Conservation (phyloP, 2,329 filamentous ascomycete species). For the Xylaria sp. region DNA sequence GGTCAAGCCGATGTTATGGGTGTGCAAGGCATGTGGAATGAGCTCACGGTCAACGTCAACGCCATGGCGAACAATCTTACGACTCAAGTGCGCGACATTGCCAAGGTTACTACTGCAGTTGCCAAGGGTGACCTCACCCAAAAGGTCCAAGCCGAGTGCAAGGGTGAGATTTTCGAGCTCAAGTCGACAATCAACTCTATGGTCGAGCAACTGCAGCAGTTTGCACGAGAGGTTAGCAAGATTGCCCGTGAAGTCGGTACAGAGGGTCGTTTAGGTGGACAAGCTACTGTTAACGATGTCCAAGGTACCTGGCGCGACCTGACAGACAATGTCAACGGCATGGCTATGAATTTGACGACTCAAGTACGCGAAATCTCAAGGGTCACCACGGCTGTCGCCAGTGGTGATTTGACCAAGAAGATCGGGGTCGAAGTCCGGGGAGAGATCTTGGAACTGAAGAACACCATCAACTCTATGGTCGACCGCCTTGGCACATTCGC, state of each 20-base stretch:
- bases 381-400: conserved; percentile 91
- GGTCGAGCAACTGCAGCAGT: conserved; percentile 96
- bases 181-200: conserved; percentile 99
- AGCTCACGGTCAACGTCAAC: conserved; percentile 79
- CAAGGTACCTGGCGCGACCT: conserved; percentile 96
- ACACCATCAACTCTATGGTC: conserved; percentile 98
- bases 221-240: conserved; percentile 93
- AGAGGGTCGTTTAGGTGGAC: conserved; percentile 86
- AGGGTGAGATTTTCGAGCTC: conserved; percentile 86
- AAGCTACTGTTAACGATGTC: conserved; percentile 92
- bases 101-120: conserved; percentile 68
- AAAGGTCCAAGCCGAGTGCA: conserved; percentile 89
- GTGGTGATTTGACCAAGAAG: conserved; percentile 91
- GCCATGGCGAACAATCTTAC: conserved; percentile 85
- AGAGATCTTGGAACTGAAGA: conserved; percentile 92
- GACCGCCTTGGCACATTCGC: conserved; percentile 94
- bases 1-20: conserved; percentile 79
- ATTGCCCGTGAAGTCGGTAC: conserved; percentile 95
- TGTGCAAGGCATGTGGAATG: conserved; percentile 85
- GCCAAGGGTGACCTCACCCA: conserved; percentile 87
- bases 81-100: conserved; percentile 91
- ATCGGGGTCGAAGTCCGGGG: conserved; percentile 90
- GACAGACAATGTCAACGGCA: conserved; percentile 93
- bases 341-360: conserved; percentile 97
- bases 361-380: conserved; percentile 97